Conservation (phyloP, 73 alveolate genomes). For the Paramecium tetraurelia region DNA sequence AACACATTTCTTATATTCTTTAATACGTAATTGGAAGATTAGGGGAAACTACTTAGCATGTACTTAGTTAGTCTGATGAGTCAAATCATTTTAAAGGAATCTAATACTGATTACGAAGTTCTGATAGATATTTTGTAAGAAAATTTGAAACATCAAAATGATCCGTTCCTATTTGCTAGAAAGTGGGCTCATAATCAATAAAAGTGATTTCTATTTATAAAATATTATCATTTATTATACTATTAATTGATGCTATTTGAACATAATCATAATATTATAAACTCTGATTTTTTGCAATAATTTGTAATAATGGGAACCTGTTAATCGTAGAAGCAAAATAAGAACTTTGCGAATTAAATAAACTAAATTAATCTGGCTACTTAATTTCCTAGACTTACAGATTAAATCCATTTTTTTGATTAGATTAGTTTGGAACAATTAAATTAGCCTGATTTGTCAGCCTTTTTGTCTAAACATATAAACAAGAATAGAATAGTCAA, state of each 20-base stretch:
- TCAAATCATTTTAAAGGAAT: not conserved
- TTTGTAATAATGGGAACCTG: conserved; percentile 17
- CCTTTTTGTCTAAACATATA: not conserved
- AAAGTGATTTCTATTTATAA: not conserved
- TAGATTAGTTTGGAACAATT: not conserved
- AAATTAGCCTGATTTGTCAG: conserved; percentile 1
- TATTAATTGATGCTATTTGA: not conserved
- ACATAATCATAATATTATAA: not conserved
- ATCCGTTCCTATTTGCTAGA: conserved; percentile 30
- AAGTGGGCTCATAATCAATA: conserved; percentile 8
- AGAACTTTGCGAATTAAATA: not conserved
- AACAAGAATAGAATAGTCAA: not conserved
- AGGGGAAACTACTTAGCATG: not conserved
- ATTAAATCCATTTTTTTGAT: not conserved
- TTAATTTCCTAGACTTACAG: not conserved
- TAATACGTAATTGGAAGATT: not conserved
- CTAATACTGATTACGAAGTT: not conserved
- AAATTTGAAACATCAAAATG: not conserved
- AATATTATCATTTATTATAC: not conserved
- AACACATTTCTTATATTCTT: not conserved
- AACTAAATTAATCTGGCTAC: not conserved
- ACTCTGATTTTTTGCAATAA: not conserved
- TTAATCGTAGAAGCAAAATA: not conserved
- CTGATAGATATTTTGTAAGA: not conserved
- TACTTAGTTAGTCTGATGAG: conserved; percentile 5